These are phyloP conservation scores for Populus alba DNA, from an alignment of 345 rosid species.

Conservation along the genomic window DNA sequence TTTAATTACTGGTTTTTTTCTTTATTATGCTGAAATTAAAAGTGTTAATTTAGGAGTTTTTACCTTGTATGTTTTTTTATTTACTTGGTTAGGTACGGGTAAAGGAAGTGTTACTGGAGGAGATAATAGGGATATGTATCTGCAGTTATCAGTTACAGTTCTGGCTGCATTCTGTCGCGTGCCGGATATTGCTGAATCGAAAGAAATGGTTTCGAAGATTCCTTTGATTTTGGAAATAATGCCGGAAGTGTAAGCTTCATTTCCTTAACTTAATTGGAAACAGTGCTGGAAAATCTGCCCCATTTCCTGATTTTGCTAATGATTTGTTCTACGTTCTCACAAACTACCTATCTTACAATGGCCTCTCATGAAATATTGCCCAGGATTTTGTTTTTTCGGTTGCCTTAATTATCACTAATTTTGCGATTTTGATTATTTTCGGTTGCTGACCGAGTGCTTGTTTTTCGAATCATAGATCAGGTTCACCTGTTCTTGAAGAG, in stretches of 20 bases:
- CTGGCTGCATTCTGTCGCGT: slow-evolving; percentile 78
- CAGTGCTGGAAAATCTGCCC: too few species aligned
- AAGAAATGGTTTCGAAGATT: slow-evolving; percentile 66
- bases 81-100: slow-evolving; percentile 40
- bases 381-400: not conserved
- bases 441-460: not conserved
- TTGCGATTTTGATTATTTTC: not conserved
- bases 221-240: slow-evolving; percentile 56
- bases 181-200: slow-evolving; percentile 67
- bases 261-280: not conserved
- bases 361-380: too few species aligned
- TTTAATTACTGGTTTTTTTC: not conserved
- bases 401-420: not conserved
- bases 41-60: not conserved
- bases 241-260: slow-evolving; percentile 44
- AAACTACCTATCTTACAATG: too few species aligned
- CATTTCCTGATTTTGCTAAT: too few species aligned
- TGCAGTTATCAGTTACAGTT: slow-evolving; percentile 68
- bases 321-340: too few species aligned
- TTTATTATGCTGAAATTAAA: not conserved
- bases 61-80: not conserved
- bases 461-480: slow-evolving; percentile 35
- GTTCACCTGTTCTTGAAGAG: slow-evolving; percentile 49
- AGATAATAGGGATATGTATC: slow-evolving; percentile 66
- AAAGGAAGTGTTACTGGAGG: slow-evolving; percentile 42